Percentiles rank a stretch among this genome's conserved stretches.
Evolutionary conservation across 1,139 yeast species (phyloP).

Genomic region (Meyerozyma sp.): DNA sequence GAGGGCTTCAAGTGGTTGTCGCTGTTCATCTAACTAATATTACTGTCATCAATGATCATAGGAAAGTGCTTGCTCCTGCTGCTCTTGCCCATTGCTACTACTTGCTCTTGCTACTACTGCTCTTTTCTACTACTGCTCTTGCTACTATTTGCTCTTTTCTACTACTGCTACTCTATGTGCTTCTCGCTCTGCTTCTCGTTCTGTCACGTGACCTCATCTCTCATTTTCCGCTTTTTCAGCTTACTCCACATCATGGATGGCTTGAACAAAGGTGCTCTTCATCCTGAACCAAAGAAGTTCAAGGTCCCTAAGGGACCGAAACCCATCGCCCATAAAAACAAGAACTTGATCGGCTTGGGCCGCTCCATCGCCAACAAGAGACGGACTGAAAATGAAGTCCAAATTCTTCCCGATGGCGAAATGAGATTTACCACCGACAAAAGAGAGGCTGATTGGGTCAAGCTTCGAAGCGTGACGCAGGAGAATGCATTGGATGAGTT

Average conservation of each 20-base stretch:
- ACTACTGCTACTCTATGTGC: neutral
- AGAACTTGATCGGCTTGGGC: constrained; percentile 81
- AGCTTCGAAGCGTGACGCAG: constrained; percentile 88
- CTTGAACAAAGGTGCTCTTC: constrained; percentile 39
- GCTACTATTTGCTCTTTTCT: neutral
- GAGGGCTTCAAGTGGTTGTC: constrained; percentile 97
- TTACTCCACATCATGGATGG: constrained; percentile 8
- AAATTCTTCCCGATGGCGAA: constrained; percentile 78
- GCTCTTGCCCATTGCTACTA: neutral
- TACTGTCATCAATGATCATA: neutral
- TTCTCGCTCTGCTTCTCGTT: neutral
- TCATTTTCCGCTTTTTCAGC: neutral
- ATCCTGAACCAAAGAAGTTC: constrained; percentile 46
- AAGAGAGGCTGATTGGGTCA: constrained; percentile 84
- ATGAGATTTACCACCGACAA: constrained; percentile 79
- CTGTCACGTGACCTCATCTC: constrained; percentile 1
- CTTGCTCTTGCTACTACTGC: neutral
- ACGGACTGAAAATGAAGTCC: constrained; percentile 61
- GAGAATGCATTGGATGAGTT: constrained; percentile 93
- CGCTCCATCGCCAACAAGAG: constrained; percentile 76
- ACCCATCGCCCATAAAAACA: constrained; percentile 78
- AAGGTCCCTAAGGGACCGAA: constrained; percentile 87
- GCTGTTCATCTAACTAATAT: constrained; percentile 65
- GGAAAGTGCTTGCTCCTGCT: neutral
- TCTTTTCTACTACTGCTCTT: neutral